Base-by-base conservation (phyloP, 2,329 filamentous ascomycete genomes). In the Leptodontidium sp. region DNA sequence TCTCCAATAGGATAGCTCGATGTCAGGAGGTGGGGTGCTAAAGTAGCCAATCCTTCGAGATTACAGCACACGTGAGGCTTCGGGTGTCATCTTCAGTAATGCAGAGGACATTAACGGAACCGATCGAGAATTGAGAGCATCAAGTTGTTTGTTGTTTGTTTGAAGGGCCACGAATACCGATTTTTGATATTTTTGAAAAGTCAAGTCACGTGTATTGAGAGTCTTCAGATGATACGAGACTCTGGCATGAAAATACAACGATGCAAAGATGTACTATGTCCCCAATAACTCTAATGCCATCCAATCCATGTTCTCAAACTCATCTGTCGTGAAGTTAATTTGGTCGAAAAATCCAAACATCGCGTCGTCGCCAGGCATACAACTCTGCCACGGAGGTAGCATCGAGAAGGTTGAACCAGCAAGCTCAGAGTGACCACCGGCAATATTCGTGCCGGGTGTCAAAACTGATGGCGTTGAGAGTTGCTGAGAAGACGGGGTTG, bases 301-400 rank as follows among this genome's bases (percentile, higher is more conserved):
- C 75, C 75, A 76, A 58, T 76, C 73, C 2, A 72, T 66, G 24
- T 66, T 71, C 7, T 73, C 71, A 52, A 73, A 24, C 40, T 71
- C 74, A 66, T 68, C 65, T 21, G 52, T 65, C 45, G 68, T 68
- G 64, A 75, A 72, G 61, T 71, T 73, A 63, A 73, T 72, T 2
- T 73, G 70, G 62, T 75, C 73, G 17, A 75, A 65, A 24, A 61
- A 9, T 43, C 67, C 68, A 65, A 73, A 70, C 6, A 69, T 61
- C 17, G 57, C 35, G 26, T 68, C 68, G 47, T 70, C 52, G 32
- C 57, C 32, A 4, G 65, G 61, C 43, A 21, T 32, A 29, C 61
- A 66, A 11, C 40, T 64, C 40, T 57, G 40, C 24, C 64, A 61
- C 40, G 62, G 62, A 45, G 53, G 66, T 29, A 65, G 45, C 11